Conservation (phyloP, 2,329 filamentous ascomycete species). For the Ophiostoma ips region DNA sequence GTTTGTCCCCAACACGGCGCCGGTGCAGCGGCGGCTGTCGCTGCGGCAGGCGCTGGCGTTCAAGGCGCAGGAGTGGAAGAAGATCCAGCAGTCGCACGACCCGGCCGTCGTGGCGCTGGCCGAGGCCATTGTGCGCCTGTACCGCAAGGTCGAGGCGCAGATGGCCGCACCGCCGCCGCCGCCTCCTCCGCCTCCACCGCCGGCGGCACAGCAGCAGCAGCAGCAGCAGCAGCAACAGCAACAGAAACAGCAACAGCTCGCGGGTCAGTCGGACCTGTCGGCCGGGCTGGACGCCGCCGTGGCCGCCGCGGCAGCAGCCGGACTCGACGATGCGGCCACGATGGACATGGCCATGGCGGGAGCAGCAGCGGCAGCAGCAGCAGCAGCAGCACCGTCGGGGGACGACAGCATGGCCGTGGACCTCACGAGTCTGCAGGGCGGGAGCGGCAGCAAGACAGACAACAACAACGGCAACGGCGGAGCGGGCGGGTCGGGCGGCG, state of each 20-base stretch:
- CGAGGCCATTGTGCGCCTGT: constrained; percentile 48
- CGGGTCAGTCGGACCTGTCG: not conserved
- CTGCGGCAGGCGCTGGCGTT: constrained; percentile 46
- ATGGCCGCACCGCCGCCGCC: constrained; percentile 25
- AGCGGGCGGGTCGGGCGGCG: not conserved
- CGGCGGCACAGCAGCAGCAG: not conserved
- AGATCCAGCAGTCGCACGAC: constrained; percentile 32
- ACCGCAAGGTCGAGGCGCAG: constrained; percentile 52
- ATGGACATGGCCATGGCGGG: constrained; percentile 9
- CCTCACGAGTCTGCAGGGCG: not conserved
- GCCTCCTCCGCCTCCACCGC: constrained; percentile 4
- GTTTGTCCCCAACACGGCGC: constrained; percentile 22
- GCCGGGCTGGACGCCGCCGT: not conserved
- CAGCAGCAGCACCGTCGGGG: not conserved
- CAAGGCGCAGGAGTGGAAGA: constrained; percentile 43
- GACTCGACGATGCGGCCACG: constrained; percentile 4
- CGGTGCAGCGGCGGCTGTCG: constrained; percentile 35
- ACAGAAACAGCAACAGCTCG: no score
- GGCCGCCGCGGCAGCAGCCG: not conserved
- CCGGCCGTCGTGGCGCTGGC: constrained; percentile 36
- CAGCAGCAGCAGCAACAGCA: no score
- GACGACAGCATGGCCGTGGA: constrained; percentile 7
- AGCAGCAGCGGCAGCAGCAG: not conserved
- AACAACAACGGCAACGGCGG: no score
- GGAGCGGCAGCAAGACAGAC: no score